Percentiles rank a stretch among this genome's conserved stretches.
These are phyloP conservation scores for Calonectria montana DNA, from an alignment of 2,329 filamentous ascomycete genomes.

Conservation along the genomic window DNA sequence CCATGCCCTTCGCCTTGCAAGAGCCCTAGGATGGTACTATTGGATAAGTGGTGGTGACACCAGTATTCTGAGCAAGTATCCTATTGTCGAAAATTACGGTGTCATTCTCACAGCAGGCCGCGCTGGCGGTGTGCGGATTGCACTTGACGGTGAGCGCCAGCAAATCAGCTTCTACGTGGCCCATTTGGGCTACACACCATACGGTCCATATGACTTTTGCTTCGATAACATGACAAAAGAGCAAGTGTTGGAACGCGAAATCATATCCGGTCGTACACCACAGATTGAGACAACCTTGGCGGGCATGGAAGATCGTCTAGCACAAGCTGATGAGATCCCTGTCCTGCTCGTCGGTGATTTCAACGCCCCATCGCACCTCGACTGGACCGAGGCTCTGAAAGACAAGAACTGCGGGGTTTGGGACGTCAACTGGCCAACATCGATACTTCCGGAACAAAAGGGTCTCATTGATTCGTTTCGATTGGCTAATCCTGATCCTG, in stretches of 20 bases:
- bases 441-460: not conserved
- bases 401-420: not conserved
- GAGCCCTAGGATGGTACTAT: not conserved
- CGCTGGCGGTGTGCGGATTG: not conserved
- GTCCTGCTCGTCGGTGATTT: not conserved
- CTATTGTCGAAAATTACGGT: not conserved
- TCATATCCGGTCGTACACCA: not conserved
- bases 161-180: slow-evolving; percentile 1
- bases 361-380: not conserved
- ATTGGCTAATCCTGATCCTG: not conserved
- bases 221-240: not conserved
- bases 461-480: not conserved
- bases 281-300: not conserved
- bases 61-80: not conserved
- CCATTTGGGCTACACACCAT: not conserved
- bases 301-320: not conserved
- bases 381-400: not conserved
- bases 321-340: not conserved
- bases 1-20: not conserved
- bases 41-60: not conserved
- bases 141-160: not conserved
- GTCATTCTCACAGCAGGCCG: not conserved
- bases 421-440: not conserved
- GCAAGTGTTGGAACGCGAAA: not conserved
- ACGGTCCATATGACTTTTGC: not conserved